phyloP scores from a whole-genome alignment of 805 yeast species.

The Pichia eremophila region DNA sequence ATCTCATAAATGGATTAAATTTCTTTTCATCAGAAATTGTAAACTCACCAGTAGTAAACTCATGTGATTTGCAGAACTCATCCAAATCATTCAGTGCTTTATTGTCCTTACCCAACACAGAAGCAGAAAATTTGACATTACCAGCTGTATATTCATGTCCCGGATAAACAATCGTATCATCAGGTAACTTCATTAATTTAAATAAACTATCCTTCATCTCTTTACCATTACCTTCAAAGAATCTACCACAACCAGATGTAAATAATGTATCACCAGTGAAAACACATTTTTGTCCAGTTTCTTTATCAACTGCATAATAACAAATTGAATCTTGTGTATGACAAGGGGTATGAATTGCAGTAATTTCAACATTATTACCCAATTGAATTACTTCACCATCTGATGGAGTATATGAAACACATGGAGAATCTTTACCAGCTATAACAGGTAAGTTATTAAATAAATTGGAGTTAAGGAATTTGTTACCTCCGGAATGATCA shows the following conservation, averaged over 20 bases:
- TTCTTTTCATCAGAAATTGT: constrained; percentile 75
- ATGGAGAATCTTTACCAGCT: constrained; percentile 77
- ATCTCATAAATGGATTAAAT: constrained; percentile 86
- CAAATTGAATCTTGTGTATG: constrained; percentile 96
- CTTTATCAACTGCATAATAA: constrained; percentile 61
- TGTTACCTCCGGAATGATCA: constrained; percentile 90
- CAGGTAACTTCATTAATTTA: constrained; percentile 51
- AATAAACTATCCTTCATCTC: constrained; percentile 74
- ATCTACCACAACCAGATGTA: constrained; percentile 92
- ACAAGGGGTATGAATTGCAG: constrained; percentile 92
- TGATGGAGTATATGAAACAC: constrained; percentile 61
- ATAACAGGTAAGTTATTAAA: constrained; percentile 53
- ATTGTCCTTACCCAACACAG: constrained; percentile 41
- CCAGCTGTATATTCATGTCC: constrained; percentile 94
- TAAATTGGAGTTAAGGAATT: constrained; percentile 20
- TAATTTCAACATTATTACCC: constrained; percentile 56
- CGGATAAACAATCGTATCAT: constrained; percentile 69
- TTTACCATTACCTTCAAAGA: constrained; percentile 80
- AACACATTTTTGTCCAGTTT: constrained; percentile 58
- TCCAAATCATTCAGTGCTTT: constrained; percentile 47
- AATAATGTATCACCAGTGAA: constrained; percentile 96
- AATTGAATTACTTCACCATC: constrained; percentile 52
- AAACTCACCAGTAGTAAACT: constrained; percentile 75
- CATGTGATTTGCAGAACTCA: constrained; percentile 42
- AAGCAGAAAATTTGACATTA: constrained; percentile 69